Evolutionary conservation across 2,329 filamentous ascomycete species (phyloP).

Genomic region (Colletotrichum nymphaeae): DNA sequence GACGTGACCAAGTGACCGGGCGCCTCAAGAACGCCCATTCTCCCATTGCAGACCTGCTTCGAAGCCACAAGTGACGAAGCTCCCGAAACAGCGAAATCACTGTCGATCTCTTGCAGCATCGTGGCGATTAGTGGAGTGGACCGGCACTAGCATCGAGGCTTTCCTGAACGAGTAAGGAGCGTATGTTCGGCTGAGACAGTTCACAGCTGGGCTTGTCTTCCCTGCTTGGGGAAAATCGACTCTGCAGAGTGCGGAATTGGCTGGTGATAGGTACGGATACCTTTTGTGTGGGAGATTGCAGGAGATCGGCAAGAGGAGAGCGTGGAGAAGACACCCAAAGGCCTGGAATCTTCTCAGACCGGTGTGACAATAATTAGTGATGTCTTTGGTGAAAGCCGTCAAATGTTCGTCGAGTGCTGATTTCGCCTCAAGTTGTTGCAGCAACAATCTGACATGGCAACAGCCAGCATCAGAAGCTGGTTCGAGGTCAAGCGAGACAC

Average conservation of each 20-base stretch:
- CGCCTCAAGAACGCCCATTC: not conserved
- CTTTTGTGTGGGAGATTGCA: not conserved
- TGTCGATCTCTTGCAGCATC: constrained; percentile 17
- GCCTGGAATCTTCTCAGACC: not conserved
- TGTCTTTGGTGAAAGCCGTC: not conserved
- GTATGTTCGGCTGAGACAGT: constrained; percentile 16
- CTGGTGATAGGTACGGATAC: not conserved
- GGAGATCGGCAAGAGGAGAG: not conserved
- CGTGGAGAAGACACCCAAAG: not conserved
- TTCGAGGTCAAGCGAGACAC: not conserved
- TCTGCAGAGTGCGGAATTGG: not conserved
- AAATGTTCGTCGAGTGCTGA: not conserved
- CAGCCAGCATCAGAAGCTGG: not conserved
- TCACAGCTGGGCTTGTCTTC: constrained; percentile 19
- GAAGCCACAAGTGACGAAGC: not conserved
- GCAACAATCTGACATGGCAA: not conserved
- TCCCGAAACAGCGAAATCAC: constrained; percentile 9
- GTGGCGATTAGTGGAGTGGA: constrained; percentile 10
- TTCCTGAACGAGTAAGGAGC: constrained; percentile 13
- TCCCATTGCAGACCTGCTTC: not conserved
- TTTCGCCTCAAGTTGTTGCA: not conserved
- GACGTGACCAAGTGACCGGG: not conserved
- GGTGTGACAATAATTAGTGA: not conserved
- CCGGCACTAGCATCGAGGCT: constrained; percentile 30
- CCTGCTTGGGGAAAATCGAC: not conserved